Conservation (phyloP, 2,329 filamentous ascomycete genomes). For the Epichloe hybrida region DNA sequence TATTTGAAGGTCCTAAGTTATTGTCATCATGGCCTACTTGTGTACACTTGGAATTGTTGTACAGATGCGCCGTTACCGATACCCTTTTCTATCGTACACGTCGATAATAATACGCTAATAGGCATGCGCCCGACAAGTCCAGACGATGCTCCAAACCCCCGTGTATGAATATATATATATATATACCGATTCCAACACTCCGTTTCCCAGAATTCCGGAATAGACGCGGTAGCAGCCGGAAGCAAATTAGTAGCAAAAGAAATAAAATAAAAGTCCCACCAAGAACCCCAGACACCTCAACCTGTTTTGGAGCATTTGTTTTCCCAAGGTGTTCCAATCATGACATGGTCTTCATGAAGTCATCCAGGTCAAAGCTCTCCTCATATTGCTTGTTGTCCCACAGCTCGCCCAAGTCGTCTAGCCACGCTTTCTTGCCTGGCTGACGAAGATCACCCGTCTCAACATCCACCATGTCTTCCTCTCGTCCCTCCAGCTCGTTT, state of each 20-base stretch:
- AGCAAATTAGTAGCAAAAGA: background rate
- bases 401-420: conserved; percentile 87
- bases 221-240: background rate
- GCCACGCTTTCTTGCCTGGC: conserved; percentile 89
- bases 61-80: conserved; percentile 1
- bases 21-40: background rate
- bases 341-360: conserved; percentile 90
- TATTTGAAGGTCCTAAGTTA: background rate
- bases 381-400: conserved; percentile 98
- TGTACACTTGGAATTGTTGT: background rate
- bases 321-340: conserved; percentile 12
- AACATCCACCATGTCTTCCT: conserved; percentile 83
- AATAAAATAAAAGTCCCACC: background rate
- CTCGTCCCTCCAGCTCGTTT: conserved; percentile 45
- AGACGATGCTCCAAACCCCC: background rate
- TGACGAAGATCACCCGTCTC: conserved; percentile 86
- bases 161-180: background rate
- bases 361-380: conserved; percentile 92
- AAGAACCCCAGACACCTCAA: background rate
- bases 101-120: conserved; percentile 1
- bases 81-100: conserved; percentile 2
- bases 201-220: background rate
- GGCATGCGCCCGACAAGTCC: background rate
- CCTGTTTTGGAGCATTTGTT: background rate
- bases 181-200: background rate